Conservation (phyloP, 2,329 filamentous ascomycete species). For the Ophiocordyceps camponoti-saundersi region DNA sequence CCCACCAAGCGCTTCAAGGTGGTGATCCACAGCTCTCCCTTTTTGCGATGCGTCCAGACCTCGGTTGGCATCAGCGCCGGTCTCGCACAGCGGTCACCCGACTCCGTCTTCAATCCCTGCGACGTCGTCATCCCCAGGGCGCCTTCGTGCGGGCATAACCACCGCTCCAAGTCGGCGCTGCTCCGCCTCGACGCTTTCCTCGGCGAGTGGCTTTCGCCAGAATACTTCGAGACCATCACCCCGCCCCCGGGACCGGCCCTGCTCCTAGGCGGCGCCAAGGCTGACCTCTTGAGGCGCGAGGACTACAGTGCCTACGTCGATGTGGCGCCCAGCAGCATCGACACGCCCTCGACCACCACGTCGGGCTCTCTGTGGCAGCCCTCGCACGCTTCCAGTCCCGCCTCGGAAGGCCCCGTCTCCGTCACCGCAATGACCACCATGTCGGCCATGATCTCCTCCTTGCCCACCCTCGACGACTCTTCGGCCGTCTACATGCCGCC, state of each 20-base stretch:
- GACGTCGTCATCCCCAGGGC: slow-evolving; percentile 18
- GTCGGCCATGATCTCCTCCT: slow-evolving; percentile 15
- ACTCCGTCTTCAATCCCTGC: slow-evolving; percentile 14
- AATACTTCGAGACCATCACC: slow-evolving; percentile 86
- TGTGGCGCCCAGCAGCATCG: slow-evolving; percentile 5
- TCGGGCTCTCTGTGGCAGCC: slow-evolving; percentile 16
- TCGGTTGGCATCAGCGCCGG: slow-evolving; percentile 77
- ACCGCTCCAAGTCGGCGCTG: slow-evolving; percentile 35
- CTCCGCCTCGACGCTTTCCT: slow-evolving; percentile 83
- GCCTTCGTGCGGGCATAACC: slow-evolving; percentile 8
- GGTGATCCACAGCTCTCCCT: slow-evolving; percentile 86
- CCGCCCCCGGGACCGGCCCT: slow-evolving; percentile 71
- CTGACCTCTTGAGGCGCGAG: slow-evolving; percentile 62
- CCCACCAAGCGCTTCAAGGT: slow-evolving; percentile 51
- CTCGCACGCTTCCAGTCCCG: slow-evolving; percentile 12
- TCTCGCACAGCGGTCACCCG: slow-evolving; percentile 40
- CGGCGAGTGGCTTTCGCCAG: slow-evolving; percentile 85
- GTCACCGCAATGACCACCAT: slow-evolving; percentile 9
- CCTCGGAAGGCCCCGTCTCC: slow-evolving; percentile 4
- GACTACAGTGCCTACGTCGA: slow-evolving; percentile 38
- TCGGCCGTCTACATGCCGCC: slow-evolving; percentile 52
- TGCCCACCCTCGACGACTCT: slow-evolving; percentile 12
- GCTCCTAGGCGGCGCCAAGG: slow-evolving; percentile 82
- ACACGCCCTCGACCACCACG: slow-evolving; percentile 5
- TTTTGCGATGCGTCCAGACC: slow-evolving; percentile 82